Evolutionary conservation across 2,329 filamentous ascomycete species (phyloP).

Genomic region (Fusarium oligoseptatum): DNA sequence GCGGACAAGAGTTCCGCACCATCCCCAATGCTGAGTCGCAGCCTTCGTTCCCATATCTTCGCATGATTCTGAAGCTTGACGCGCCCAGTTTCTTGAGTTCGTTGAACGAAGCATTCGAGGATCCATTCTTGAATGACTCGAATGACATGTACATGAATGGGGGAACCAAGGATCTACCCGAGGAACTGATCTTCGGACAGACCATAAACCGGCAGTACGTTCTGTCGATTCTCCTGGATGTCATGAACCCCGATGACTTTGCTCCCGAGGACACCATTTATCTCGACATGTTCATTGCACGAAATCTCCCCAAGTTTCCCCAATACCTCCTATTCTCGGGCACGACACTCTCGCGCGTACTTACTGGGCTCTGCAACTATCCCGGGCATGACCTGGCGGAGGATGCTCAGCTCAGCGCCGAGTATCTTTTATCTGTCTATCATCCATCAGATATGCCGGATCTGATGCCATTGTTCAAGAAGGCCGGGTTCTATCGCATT

Average conservation of each 20-base stretch:
- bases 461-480: slow-evolving; percentile 82
- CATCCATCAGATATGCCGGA: slow-evolving; percentile 85
- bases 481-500: slow-evolving; percentile 89
- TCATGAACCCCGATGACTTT: slow-evolving; percentile 86
- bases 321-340: slow-evolving; percentile 94
- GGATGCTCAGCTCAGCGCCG: slow-evolving; percentile 95
- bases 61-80: slow-evolving; percentile 88
- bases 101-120: slow-evolving; percentile 97
- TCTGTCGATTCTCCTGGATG: slow-evolving; percentile 88
- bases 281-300: slow-evolving; percentile 97
- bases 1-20: slow-evolving; percentile 71
- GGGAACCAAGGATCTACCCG: slow-evolving; percentile 64
- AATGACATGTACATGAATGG: slow-evolving; percentile 71
- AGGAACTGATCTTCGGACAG: slow-evolving; percentile 75
- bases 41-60: slow-evolving; percentile 86
- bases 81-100: slow-evolving; percentile 93
- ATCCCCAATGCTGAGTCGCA: slow-evolving; percentile 69
- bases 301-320: slow-evolving; percentile 95
- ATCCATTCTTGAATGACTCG: slow-evolving; percentile 89
- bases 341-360: slow-evolving; percentile 83
- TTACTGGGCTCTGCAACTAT: slow-evolving; percentile 87
- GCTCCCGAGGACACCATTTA: slow-evolving; percentile 88
- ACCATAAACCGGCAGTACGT: slow-evolving; percentile 93
- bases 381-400: slow-evolving; percentile 85
- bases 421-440: slow-evolving; percentile 94